Percentiles rank a stretch among this genome's conserved stretches.
Evolutionary conservation across 192 early-diverging fungal species (phyloP).

Genomic region (Podila minutissima): DNA sequence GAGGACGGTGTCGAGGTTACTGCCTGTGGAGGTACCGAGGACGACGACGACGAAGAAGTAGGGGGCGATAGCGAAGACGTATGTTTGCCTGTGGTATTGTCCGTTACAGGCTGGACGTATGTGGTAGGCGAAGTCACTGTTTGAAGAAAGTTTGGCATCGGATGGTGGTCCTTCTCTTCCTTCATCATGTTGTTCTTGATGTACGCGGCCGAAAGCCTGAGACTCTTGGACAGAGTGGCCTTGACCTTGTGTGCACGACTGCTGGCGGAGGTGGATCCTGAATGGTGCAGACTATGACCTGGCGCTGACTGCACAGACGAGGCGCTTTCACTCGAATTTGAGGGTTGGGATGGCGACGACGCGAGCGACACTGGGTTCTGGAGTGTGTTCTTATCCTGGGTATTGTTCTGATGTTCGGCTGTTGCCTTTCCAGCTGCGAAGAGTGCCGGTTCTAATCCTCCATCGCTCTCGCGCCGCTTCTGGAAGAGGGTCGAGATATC

Average conservation of each 20-base stretch:
- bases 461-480: constrained; percentile 27
- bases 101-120: no score
- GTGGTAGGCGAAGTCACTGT: not conserved
- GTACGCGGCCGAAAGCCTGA: constrained; percentile 39
- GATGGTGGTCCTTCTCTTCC: constrained; percentile 22
- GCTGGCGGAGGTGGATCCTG: not conserved
- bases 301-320: not conserved
- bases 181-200: constrained; percentile 53
- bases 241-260: constrained; percentile 46
- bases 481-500: constrained; percentile 30
- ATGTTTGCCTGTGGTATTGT: no score
- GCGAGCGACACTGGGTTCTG: constrained; percentile 10
- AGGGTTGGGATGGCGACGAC: not conserved
- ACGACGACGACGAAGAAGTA: not conserved
- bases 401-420: not conserved
- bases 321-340: not conserved
- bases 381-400: constrained; percentile 8
- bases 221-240: constrained; percentile 42
- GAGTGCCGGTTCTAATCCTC: constrained; percentile 13
- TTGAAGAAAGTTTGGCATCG: not conserved
- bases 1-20: not conserved
- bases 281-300: constrained; percentile 4
- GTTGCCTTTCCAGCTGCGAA: constrained; percentile 12
- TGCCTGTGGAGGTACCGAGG: no score
- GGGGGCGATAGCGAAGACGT: not conserved